Base-by-base conservation (phyloP, 2,329 filamentous ascomycete species). In the Didymellaceae sp. region DNA sequence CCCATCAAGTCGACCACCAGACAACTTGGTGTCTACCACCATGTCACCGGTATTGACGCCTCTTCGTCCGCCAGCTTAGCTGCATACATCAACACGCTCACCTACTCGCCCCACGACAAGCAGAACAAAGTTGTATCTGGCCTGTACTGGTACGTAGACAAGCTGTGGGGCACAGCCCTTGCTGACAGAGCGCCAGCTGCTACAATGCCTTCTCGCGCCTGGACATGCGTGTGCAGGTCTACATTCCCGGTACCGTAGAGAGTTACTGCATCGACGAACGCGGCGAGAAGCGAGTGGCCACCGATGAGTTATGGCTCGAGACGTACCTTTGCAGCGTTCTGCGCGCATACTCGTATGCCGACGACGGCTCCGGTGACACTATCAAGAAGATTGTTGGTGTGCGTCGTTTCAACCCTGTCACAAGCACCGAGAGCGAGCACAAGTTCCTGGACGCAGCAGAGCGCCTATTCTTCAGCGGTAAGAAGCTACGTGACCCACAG, bases 131-230 rank as follows among this genome's bases (percentile, higher is more conserved):
- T 97, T 50, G 88, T 91, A 7, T 94, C 95, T 58, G 94, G 94
- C 5, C 81, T 96, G 30, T 97, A 97, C 77, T 97, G 94, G 90
- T 94, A 80, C 59, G 81, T 4, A n/a, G 5, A 14, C 21, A 5
- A n/a, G 2, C 22, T 8, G 7, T 21, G 35, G 33, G 30, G 11
- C 37, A 21, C 22, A 35, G 30, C 45, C 24, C 44, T 42, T 30
- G 53, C 70, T 71, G 66, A 76, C 73, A 18, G 6, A 9, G 55
- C 43, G 65, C 24, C 67, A 85, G 82, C 77, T 99, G 94, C 77
- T 99, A 99, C 82, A 99, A 99, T 90, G 94, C 94, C 59, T 97
- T 99, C 75, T 97, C 94, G 5, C 86, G 95, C 58, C 82, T 97
- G 44, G 94, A 99, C 70, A 99, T 99, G 94, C 91, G 94, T 54